Base-by-base conservation (phyloP, 352 stramenopile genomes). In the Phytophthora sp. region DNA sequence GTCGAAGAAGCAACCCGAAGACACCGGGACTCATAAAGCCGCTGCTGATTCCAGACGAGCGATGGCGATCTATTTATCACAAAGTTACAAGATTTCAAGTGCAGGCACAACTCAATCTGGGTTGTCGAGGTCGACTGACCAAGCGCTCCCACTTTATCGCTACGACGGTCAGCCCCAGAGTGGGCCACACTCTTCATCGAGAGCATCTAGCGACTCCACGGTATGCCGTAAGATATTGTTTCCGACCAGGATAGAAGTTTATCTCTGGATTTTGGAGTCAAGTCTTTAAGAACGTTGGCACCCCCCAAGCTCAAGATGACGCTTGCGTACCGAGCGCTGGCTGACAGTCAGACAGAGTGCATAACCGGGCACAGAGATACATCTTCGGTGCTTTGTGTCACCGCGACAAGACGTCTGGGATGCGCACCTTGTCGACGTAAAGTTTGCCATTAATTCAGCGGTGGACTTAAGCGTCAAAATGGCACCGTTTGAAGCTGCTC, bases 331-430 rank as follows among this genome's bases (percentile, higher is more conserved):
- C n/a, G n/a, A n/a, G n/a, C n/a, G n/a, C n/a, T n/a, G n/a, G n/a
- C n/a, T n/a, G n/a, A n/a, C n/a, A n/a, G 62, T 33, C 62, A 64
- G 21, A 57, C 62, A 1, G 38, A 70, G 23, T 36, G 47, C 2
- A 70, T 39, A 65, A 65, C 27, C 45, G 54, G 6, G 61, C 54
- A n/a, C n/a, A n/a, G n/a, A n/a, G n/a, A n/a, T 61, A n/a, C 47
- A 58, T 36, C 12, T 58, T 6, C 35, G 21, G 2, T 49, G 35
- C n/a, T 33, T 58, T 13, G 35, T 58, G 23, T 38, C 50, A 21
- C 50, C 50, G n/a, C 50, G 12, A 16, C 60, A 69, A 53, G 61
- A 69, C 16, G 36, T 59, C 31, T 69, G 61, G 61, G 53, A 64
- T 21, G n/a, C 36, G 2, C 44, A 41, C 24, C 18, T 63, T n/a